Evolutionary conservation across 2,329 filamentous ascomycete species (phyloP).

Genomic region (Rhytidhysteron rufulum): DNA sequence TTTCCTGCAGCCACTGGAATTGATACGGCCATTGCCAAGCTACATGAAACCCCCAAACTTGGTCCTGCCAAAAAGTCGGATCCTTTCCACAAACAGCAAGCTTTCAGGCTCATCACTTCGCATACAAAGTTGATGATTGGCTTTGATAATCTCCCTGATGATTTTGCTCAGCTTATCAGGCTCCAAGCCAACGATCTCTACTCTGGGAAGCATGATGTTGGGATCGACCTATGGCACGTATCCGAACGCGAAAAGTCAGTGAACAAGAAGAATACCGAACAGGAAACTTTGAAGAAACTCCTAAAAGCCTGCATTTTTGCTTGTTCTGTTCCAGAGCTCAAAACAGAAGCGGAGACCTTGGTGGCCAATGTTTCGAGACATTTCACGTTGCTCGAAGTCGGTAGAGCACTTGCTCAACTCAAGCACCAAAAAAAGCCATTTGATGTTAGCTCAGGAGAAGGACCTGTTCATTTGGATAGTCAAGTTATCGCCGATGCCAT

Average conservation of each 20-base stretch:
- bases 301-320: slow-evolving; percentile 87
- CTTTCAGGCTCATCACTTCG: slow-evolving; percentile 79
- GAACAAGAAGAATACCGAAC: slow-evolving; percentile 80
- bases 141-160: slow-evolving; percentile 81
- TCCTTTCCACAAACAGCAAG: slow-evolving; percentile 87
- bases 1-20: slow-evolving; percentile 85
- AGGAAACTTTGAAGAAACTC: slow-evolving; percentile 76
- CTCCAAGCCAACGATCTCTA: slow-evolving; percentile 85
- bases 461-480: slow-evolving; percentile 81
- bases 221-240: slow-evolving; percentile 66
- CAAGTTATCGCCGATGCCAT: slow-evolving; percentile 83
- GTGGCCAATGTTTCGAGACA: slow-evolving; percentile 81
- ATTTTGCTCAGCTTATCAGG: slow-evolving; percentile 77
- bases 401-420: slow-evolving; percentile 73
- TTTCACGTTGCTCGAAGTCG: slow-evolving; percentile 86
- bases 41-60: slow-evolving; percentile 73
- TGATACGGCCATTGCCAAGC: slow-evolving; percentile 81
- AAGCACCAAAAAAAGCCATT: slow-evolving; percentile 77
- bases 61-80: slow-evolving; percentile 64
- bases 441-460: slow-evolving; percentile 80
- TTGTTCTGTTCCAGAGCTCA: slow-evolving; percentile 75
- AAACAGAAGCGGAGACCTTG: slow-evolving; percentile 70
- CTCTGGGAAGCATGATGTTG: slow-evolving; percentile 66
- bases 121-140: slow-evolving; percentile 91
- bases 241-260: slow-evolving; percentile 80